Conservation (phyloP, 306 rosid species). For the Fagus crenata region DNA sequence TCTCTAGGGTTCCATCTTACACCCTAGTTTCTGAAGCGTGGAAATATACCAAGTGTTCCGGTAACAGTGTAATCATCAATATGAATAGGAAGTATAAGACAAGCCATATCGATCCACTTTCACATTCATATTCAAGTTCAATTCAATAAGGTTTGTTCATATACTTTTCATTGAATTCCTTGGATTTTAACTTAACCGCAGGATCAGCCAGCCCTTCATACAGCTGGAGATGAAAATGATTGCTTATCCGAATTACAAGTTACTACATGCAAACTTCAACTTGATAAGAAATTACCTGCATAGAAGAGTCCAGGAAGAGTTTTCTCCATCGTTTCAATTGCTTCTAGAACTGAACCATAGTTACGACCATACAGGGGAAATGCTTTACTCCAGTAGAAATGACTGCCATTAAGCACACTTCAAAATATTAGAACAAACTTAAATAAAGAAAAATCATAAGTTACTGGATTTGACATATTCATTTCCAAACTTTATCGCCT, state of each 20-base stretch:
- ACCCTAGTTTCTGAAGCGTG: too few species aligned
- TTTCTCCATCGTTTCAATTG: constrained; percentile 79
- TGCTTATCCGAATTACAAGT: neutral
- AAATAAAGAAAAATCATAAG: constrained; percentile 2
- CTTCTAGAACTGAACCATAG: constrained; percentile 75
- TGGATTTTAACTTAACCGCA: too few species aligned
- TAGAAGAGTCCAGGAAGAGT: constrained; percentile 84
- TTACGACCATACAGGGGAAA: constrained; percentile 82
- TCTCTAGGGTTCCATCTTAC: too few species aligned
- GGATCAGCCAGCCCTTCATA: neutral
- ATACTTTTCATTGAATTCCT: too few species aligned
- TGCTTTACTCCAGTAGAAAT: constrained; percentile 85
- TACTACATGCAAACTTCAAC: constrained; percentile 2
- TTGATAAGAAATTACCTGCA: constrained; percentile 59
- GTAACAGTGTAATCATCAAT: too few species aligned
- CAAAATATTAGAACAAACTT: constrained; percentile 24
- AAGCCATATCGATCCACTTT: too few species aligned
- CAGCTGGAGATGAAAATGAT: neutral
- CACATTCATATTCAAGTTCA: too few species aligned
- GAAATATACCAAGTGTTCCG: too few species aligned
- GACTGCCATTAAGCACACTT: constrained; percentile 54
- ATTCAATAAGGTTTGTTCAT: too few species aligned
- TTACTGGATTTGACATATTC: constrained; percentile 5
- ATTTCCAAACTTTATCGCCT: neutral
- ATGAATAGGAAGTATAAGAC: too few species aligned